Evolutionary conservation across 2,329 filamentous ascomycete species (phyloP), one percentile per base, ranked within the genome.

Genomic region (Botrytis paeoniae): DNA sequence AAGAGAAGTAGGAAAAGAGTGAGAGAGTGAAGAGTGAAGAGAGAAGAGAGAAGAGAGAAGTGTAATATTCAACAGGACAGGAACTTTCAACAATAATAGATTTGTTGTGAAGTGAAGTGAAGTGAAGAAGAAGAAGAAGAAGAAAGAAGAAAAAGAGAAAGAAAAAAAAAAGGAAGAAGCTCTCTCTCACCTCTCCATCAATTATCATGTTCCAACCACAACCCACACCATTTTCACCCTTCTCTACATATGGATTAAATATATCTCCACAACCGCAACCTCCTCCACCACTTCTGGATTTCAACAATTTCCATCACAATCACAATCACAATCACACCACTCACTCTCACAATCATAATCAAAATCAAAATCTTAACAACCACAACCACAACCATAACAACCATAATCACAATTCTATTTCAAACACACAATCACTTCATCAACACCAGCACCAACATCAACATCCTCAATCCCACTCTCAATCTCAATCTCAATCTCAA

Each of bases 131-230:
- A 16, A 57, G n/a, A 22, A 43, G 1, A 69, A 22, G 14, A 32
- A 7, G 9, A 57, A 29, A 43, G 16, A 18, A 14, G 20, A 3
- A n/a, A 29, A 20, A n/a, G 20, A 3, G 1, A 43, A 43, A 1
- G 7, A 64, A 16, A 54, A 12, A 61, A 45, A 45, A 65, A 72
- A 12, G 51, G 51, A 74, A 70, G 74, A 20, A 66, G 20, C 63
- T 43, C 25, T 51, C 25, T 22, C 43, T 45, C 43, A 45, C 20
- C 45, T 22, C 43, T 45, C 43, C 3, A 22, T 43, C 18, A 39
- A 43, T 54, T 57, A 48, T 43, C 69, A 80, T 80, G 79, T 80
- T 80, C 76, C 79, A 80, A 75, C 79, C 79, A 78, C 79, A 80
- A 72, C 64, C 79, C 54, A 79, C 78, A 60, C 77, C 79, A 37